Evolutionary conservation across 2,329 filamentous ascomycete species (phyloP).

Genomic region (Fusarium guadeloupense): DNA sequence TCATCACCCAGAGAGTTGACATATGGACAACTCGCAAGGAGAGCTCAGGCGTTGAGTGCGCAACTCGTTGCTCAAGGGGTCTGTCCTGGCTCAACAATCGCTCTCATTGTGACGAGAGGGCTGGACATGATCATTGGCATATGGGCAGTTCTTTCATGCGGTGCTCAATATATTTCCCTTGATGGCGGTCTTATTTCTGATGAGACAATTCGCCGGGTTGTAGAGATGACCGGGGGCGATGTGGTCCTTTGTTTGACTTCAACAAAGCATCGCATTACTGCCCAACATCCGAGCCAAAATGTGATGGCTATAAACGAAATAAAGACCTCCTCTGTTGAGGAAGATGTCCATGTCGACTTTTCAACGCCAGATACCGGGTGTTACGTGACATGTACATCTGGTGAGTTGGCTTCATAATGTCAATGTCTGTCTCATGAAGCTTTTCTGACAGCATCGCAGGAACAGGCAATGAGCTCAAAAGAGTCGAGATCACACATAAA

Average conservation of each 20-base stretch:
- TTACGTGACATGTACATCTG: slow-evolving; percentile 65
- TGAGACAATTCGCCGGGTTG: slow-evolving; percentile 58
- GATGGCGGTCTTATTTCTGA: slow-evolving; percentile 64
- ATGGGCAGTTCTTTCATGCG: slow-evolving; percentile 63
- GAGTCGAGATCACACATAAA: slow-evolving; percentile 65
- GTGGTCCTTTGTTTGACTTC: slow-evolving; percentile 59
- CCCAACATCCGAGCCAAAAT: slow-evolving; percentile 38
- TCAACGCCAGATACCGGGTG: slow-evolving; percentile 52
- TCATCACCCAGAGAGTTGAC: slow-evolving; percentile 50
- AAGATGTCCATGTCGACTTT: slow-evolving; percentile 43
- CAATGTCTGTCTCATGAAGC: not conserved
- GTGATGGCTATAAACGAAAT: slow-evolving; percentile 46
- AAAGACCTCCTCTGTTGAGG: not conserved
- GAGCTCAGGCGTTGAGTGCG: slow-evolving; percentile 54
- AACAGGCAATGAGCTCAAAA: slow-evolving; percentile 67
- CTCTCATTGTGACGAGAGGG: slow-evolving; percentile 64
- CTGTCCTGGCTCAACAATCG: slow-evolving; percentile 57
- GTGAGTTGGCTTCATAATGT: slow-evolving; percentile 40
- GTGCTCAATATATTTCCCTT: slow-evolving; percentile 68
- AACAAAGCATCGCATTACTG: slow-evolving; percentile 47
- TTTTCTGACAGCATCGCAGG: slow-evolving; percentile 39
- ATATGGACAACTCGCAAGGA: slow-evolving; percentile 55
- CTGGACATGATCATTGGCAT: slow-evolving; percentile 67
- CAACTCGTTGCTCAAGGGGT: slow-evolving; percentile 53
- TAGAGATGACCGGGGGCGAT: slow-evolving; percentile 55